These are phyloP conservation scores for Turnera subulata DNA, from an alignment of 345 rosid species.

Conservation along the genomic window DNA sequence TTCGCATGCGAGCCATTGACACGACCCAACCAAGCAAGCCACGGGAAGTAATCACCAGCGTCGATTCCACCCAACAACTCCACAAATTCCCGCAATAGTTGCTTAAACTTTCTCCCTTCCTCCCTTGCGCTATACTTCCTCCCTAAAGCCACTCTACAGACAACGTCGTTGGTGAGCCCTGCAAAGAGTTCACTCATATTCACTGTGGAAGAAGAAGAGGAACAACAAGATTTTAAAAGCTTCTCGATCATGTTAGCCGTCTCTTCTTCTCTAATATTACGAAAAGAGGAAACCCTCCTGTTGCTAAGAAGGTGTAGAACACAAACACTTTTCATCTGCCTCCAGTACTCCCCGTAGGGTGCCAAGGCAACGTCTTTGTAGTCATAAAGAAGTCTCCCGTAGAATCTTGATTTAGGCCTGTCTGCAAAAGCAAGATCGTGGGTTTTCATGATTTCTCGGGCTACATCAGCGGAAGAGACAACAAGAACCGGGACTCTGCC, in stretches of 20 bases:
- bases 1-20: background rate
- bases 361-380: background rate
- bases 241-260: background rate
- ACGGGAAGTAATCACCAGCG: background rate
- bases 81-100: background rate
- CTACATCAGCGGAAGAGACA: no score
- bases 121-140: conserved; percentile 2
- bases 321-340: conserved; percentile 1
- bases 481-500: no score
- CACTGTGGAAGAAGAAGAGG: background rate
- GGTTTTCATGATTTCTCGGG: no score
- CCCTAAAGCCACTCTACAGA: conserved; percentile 12
- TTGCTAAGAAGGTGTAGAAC: conserved; percentile 1
- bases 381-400: conserved; percentile 2
- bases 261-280: conserved; percentile 6
- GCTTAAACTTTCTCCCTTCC: background rate
- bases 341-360: conserved; percentile 11
- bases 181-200: conserved; percentile 12
- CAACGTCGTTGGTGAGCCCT: background rate
- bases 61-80: background rate
- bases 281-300: conserved; percentile 6
- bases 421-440: background rate
- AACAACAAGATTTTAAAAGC: background rate
- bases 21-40: conserved; percentile 4
- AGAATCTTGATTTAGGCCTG: conserved; percentile 3